Conservation (phyloP, 1,284 basidiomycete genomes). For the Puccinia brachypodii region DNA sequence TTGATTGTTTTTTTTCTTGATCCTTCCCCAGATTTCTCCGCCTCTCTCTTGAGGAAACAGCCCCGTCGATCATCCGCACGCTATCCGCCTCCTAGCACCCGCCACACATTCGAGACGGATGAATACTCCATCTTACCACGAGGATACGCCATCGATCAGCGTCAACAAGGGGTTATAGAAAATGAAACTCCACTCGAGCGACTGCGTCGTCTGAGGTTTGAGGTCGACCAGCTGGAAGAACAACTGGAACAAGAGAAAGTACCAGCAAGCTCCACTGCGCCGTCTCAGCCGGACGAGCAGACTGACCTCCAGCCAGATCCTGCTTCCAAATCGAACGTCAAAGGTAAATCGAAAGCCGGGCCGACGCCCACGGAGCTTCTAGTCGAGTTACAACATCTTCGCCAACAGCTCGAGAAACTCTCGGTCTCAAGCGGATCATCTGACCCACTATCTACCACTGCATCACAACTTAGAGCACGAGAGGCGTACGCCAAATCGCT, state of each 20-base stretch:
- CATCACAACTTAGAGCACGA: conserved; percentile 14
- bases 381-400: conserved; percentile 34
- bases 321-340: background rate
- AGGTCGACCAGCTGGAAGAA: conserved; percentile 60
- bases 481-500: conserved; percentile 46
- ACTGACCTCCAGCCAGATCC: background rate
- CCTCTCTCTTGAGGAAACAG: conserved; percentile 31
- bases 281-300: conserved; percentile 50
- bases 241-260: conserved; percentile 54
- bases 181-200: conserved; percentile 59
- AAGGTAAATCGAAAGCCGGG: conserved; percentile 13
- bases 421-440: conserved; percentile 3
- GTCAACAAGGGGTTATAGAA: conserved; percentile 49
- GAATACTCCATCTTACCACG: conserved; percentile 37
- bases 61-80: conserved; percentile 27
- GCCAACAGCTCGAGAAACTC: conserved; percentile 36
- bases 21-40: conserved; percentile 39
- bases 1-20: background rate
- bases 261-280: conserved; percentile 1
- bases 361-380: conserved; percentile 27
- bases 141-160: conserved; percentile 20
- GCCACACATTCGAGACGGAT: conserved; percentile 32
- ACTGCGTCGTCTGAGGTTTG: conserved; percentile 59
- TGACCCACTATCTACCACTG: background rate
- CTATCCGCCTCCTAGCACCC: conserved; percentile 29